Conservation (phyloP, 768 basidiomycete genomes). For the Mycena venus region DNA sequence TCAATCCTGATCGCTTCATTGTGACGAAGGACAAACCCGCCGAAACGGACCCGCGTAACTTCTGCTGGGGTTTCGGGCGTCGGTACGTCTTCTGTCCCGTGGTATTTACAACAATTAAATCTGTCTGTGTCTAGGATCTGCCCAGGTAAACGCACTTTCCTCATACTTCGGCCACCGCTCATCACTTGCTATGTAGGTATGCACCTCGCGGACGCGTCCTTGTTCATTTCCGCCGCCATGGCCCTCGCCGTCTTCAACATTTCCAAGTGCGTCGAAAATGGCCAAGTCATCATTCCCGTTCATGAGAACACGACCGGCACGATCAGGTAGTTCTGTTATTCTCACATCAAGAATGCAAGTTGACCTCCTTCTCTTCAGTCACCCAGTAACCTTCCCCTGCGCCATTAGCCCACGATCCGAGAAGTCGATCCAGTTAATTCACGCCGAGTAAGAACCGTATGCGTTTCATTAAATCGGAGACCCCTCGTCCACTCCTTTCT, state of each 20-base stretch:
- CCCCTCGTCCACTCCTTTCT: slow-evolving; percentile 25
- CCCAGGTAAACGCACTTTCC: slow-evolving; percentile 53
- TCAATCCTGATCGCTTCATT: slow-evolving; percentile 74
- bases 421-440: slow-evolving; percentile 66
- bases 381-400: slow-evolving; percentile 75
- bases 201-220: slow-evolving; percentile 67
- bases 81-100: slow-evolving; percentile 52
- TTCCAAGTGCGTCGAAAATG: slow-evolving; percentile 60
- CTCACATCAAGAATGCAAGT: background rate
- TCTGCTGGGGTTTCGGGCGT: slow-evolving; percentile 81
- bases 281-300: slow-evolving; percentile 62
- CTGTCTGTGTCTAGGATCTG: slow-evolving; percentile 51
- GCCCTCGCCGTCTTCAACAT: slow-evolving; percentile 67
- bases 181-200: slow-evolving; percentile 53
- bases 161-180: background rate
- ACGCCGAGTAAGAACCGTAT: slow-evolving; percentile 52
- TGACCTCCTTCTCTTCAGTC: slow-evolving; percentile 49
- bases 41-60: slow-evolving; percentile 68
- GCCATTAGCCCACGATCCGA: slow-evolving; percentile 72
- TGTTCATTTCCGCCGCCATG: slow-evolving; percentile 67
- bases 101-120: background rate
- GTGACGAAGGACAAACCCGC: slow-evolving; percentile 54
- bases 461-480: slow-evolving; percentile 21
- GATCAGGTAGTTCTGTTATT: slow-evolving; percentile 59
- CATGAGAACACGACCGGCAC: slow-evolving; percentile 72